Conservation (phyloP, 164 flowering plant genomes). For the Vitis labrusca region DNA sequence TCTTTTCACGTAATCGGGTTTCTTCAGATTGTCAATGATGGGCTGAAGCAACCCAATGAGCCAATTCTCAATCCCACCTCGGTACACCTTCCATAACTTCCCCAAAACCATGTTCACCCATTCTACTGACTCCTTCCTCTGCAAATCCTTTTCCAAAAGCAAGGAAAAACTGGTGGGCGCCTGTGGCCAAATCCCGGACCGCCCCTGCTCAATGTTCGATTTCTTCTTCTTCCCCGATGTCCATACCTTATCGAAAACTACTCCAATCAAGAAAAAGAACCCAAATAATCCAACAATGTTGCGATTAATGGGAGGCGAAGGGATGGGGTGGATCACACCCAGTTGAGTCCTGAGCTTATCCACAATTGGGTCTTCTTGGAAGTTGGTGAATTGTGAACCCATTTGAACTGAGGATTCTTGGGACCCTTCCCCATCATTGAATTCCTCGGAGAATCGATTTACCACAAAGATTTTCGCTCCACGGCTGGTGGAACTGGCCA, state of each 20-base stretch:
- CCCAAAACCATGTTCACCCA: constrained; percentile 99
- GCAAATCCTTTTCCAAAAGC: constrained; percentile 85
- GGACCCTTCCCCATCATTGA: constrained; percentile 32
- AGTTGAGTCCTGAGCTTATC: constrained; percentile 89
- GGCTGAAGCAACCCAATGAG: constrained; percentile 91
- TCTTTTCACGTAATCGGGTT: constrained; percentile 90
- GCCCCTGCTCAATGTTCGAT: constrained; percentile 25
- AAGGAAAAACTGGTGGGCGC: constrained; percentile 77
- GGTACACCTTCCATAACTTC: constrained; percentile 94
- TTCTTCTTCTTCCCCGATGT: constrained; percentile 58
- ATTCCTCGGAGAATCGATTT: constrained; percentile 44
- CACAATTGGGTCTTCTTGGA: constrained; percentile 79
- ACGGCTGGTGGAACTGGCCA: constrained; percentile 32
- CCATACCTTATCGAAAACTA: constrained; percentile 90
- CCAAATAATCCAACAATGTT: constrained; percentile 67
- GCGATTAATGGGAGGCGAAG: constrained; percentile 75
- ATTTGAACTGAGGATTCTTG: constrained; percentile 29
- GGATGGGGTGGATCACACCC: constrained; percentile 91
- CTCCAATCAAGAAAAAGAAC: constrained; percentile 91
- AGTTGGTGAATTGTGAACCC: constrained; percentile 53
- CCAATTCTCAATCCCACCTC: constrained; percentile 89
- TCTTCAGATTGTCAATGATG: constrained; percentile 80
- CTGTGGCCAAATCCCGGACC: constrained; percentile 65
- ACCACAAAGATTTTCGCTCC: constrained; percentile 36
- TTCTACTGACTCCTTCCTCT: constrained; percentile 94